Base-by-base conservation (phyloP, 2,329 filamentous ascomycete species). In the Geosmithia morbida region DNA sequence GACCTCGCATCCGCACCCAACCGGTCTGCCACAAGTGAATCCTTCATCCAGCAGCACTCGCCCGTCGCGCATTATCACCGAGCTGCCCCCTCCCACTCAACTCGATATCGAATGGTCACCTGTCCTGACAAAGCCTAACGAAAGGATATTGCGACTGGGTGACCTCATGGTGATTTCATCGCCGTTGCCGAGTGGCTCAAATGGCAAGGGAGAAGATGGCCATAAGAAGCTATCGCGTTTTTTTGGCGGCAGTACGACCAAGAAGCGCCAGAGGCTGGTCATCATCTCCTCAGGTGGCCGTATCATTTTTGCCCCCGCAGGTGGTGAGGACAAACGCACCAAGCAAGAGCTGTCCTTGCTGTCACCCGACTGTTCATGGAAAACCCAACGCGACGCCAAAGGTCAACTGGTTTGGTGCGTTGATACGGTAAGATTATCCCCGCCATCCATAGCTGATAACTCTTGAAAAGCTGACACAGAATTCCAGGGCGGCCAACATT, bases 31-130 rank as follows among this genome's bases (percentile, higher is more conserved):
- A 46, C 61, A 61, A 57, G 62, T 56, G 50, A 61, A 53, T 50
- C 50, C 56, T 20, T 59, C 61, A 2, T 76, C 74, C 47, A 70
- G 69, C 37, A 61, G 65, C 33, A 66, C 69, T 22, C 71, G 87
- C 48, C 84, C 88, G 30, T 75, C 85, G 2, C 75, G 88, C 51
- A 81, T 96, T 50, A 94, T 98, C 51, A 97, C 92, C 1, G 92
- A 98, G 62, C 73, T 98, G 10, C 88, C 92, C 16, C 90, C 92
- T n/a, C 92, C 92, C 1, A 95, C 86, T 46, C 92, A 97, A 62
- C 71, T 98, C 22, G 92, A 98, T 59, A 94, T 98, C 49, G 92
- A 98, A 65, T 98, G 92, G 92, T 96, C 90, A 1, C 92, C 92
- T 1, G 89, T 98, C 4, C 70, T 98, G 48, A 96, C 86, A 10